Conservation (phyloP, 2,329 filamentous ascomycete species). For the Epichloe elymi region DNA sequence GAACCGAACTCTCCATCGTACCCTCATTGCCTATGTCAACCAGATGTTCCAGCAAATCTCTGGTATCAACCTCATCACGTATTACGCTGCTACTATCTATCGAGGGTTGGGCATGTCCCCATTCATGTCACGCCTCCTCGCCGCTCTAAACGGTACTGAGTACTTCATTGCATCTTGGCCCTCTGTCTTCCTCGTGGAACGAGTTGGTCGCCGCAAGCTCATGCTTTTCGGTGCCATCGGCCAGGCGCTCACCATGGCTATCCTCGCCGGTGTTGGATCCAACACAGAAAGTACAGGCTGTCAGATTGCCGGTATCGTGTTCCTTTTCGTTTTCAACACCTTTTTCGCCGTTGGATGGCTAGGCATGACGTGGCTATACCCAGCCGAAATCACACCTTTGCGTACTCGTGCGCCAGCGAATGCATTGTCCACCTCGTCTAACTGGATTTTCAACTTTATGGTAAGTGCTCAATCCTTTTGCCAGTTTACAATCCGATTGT, state of each 20-base stretch:
- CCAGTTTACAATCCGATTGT: too few relatives aligned
- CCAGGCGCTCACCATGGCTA: conserved; percentile 51
- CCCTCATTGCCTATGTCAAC: conserved; percentile 46
- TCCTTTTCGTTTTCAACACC: conserved; percentile 49
- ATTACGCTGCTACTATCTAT: conserved; percentile 50
- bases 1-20: conserved; percentile 44
- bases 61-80: conserved; percentile 50
- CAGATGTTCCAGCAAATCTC: conserved; percentile 55
- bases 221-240: conserved; percentile 58
- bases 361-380: conserved; percentile 50
- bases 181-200: conserved; percentile 48
- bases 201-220: conserved; percentile 52
- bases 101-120: conserved; percentile 37
- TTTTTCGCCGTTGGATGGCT: conserved; percentile 48
- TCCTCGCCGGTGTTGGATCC: conserved; percentile 43
- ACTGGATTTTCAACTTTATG: conserved; percentile 52
- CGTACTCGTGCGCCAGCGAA: conserved; percentile 51
- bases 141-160: conserved; percentile 29
- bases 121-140: conserved; percentile 45
- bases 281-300: conserved; percentile 32
- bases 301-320: conserved; percentile 49
- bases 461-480: conserved; percentile 12
- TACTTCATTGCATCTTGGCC: conserved; percentile 52
- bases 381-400: conserved; percentile 53
- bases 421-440: conserved; percentile 38